Evolutionary conservation across 495 filamentous ascomycete species (phyloP), one percentile per base, ranked within the genome.

Genomic region (Hypomontagnella monticulosa): DNA sequence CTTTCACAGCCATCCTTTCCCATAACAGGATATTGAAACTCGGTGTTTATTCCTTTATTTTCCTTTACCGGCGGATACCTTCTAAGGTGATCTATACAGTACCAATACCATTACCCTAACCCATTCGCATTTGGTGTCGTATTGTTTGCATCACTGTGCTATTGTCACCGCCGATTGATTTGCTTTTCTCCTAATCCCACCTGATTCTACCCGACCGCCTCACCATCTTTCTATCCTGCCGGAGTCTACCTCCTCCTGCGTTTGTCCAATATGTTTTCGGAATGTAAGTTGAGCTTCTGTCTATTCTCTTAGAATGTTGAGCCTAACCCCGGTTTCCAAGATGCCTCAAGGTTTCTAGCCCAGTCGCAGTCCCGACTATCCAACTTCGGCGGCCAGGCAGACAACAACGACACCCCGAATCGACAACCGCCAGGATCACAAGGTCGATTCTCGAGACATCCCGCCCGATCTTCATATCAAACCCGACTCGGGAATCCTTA

Each of bases 331-430:
- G 37, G 59, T 27, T 62, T 32, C 50, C 8, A 66, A 99, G 95
- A 99, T 90, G 95, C 95, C 68, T 98, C 96, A 53, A 90, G 89
- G 50, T 99, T 99, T 75, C 88, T 99, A 63, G 93, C 95, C 48
- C 95, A 99, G 85, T 98, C 95, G 53, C 93, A 97, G 80, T 96
- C 95, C 33, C 88, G 93, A 15, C 58, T 86, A 38, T 89, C 86
- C 49, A 85, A 83, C 78, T 81, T 89, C 75, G 76, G 81, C 75
- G 76, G 81, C 50, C 87, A 87, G 64, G 81, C 84, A 18, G 89
- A 91, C 47, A 85, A 75, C 79, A 81, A 70, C 38, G 80, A 82
- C 32, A 10, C 73, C 16, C 61, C 76, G 6, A 68, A 54, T 23
- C 73, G 74, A 43, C 75, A 73, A 19, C 63, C 72, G 1, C 58